Evolutionary conservation across 495 filamentous ascomycete species (phyloP), one percentile per base, ranked within the genome.

Genomic region (Cudoniella acicularis): DNA sequence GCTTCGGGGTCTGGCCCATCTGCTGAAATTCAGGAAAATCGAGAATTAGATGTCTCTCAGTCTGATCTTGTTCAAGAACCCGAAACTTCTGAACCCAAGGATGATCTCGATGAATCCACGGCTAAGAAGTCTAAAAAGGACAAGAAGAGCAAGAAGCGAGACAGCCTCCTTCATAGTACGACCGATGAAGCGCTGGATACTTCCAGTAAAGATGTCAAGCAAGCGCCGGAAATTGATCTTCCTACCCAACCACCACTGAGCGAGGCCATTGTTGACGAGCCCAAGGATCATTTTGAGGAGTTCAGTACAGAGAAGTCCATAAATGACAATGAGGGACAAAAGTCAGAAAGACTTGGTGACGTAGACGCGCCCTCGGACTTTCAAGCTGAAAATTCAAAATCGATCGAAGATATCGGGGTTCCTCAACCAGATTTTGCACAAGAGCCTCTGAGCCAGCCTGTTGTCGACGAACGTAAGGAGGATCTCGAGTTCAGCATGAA

Each of bases 91-190:
- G n/a, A n/a, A n/a, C n/a, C 72, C 21, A 64, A 70, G 48, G 68
- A 69, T 51, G 52, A 56, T 18, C 60, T 60, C 57, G 60, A n/a
- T n/a, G n/a, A 36, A 50, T 60, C 51, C 52, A 58, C 53, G 30
- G 55, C 53, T 27, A 70, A 62, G 20, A 74, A 71, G 61, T 52
- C 74, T 67, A 78, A 74, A 71, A 76, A 75, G 71, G 79, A 74
- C 72, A 70, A 62, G 54, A 64, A 74, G 60, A 61, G 61, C 70
- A 73, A 61, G 57, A 61, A 36, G 30, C 30, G 30, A 36, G 30
- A 36, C 6, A 36, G 30, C 30, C 30, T 36, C 13, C 30, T 36
- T 36, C 30, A 36, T 36, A 36, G 13, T 36, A 36, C 30, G 13
- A 36, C 30, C 30, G 13, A 36, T 4, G 30, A 36, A 36, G n/a